Base-by-base conservation (phyloP, 129 eudicot species). In the Helichrysum umbraculigerum region DNA sequence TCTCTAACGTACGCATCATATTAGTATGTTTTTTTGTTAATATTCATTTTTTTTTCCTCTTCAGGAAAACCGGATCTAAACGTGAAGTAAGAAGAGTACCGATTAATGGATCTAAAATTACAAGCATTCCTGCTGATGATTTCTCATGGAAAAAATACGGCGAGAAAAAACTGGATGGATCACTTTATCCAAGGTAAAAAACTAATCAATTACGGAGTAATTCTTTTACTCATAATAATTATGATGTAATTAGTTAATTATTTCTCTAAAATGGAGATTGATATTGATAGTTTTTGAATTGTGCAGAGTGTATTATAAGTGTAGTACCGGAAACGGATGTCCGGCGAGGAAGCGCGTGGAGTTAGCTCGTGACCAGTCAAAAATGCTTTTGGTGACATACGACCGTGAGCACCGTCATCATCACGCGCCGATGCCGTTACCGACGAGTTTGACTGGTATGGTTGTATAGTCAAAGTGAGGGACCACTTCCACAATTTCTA, bases 101-200 rank as follows among this genome's bases (percentile, higher is more conserved):
- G 21, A 88, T 89, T 15, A 66, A 58, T 0, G 87, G 98, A 85
- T 81, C 90, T 20, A 88, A 90, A 71, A 81, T 84, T 12, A 88
- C 97, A 1, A 88, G 87, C 75, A 92, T 92, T 7, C 98, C 98
- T 1, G 78, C 87, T 20, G 98, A 92, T 58, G 86, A 90, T 78
- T 92, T 68, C 65, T 86, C 98, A 10, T 92, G 98, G 98, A 87
- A 87, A 39, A 92, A 92, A 28, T 90, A 92, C 78, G 96, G 93
- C 34, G 93, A 89, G 66, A 92, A 89, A 81, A 82, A 86, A 34
- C 81, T 89, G 85, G 84, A 88, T 37, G 98, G 93, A 17, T 84
- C 96, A 0, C 86, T 76, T 1, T 87, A 82, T 71, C 91, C 93
- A 71, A 74, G 98, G 97, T 88, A 88, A 67, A 33, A 22, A 11